These are phyloP conservation scores for Prunella vulgaris DNA, from an alignment of 257 asterid species.

Conservation along the genomic window DNA sequence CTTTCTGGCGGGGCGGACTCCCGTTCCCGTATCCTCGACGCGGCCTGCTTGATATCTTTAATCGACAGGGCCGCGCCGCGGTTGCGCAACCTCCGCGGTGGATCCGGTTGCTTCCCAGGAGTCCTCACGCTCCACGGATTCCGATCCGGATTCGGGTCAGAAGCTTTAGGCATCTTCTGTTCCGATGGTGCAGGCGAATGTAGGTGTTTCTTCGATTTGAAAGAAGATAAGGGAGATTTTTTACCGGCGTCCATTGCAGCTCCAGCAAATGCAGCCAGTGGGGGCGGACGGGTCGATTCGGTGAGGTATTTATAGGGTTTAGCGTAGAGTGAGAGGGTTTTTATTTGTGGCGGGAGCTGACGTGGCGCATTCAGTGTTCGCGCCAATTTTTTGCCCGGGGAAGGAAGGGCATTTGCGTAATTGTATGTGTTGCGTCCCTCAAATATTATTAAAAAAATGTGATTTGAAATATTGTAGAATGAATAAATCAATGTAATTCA, in stretches of 20 bases:
- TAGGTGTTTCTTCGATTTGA: slow-evolving; percentile 46
- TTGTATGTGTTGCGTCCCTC: too few relatives aligned
- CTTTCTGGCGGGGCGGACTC: slow-evolving; percentile 18
- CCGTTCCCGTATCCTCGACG: slow-evolving; percentile 43
- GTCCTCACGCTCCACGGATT: slow-evolving; percentile 46
- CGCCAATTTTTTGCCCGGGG: slow-evolving; percentile 47
- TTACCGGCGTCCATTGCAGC: slow-evolving; percentile 48
- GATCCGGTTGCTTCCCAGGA: slow-evolving; percentile 59
- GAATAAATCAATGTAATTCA: too few relatives aligned
- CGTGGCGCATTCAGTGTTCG: slow-evolving; percentile 45
- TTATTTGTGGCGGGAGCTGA: slow-evolving; percentile 52
- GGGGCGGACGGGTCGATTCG: not conserved
- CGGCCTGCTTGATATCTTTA: slow-evolving; percentile 57
- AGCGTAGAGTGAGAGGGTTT: slow-evolving; percentile 21
- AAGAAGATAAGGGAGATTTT: slow-evolving; percentile 24
- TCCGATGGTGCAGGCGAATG: slow-evolving; percentile 36
- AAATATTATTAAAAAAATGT: too few relatives aligned
- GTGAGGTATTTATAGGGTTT: slow-evolving; percentile 7
- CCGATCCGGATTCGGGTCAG: slow-evolving; percentile 30
- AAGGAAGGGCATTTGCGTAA: slow-evolving; percentile 28
- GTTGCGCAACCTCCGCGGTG: slow-evolving; percentile 48
- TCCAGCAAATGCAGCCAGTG: not conserved
- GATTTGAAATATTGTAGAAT: too few relatives aligned
- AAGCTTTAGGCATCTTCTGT: slow-evolving; percentile 11
- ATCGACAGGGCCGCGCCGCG: slow-evolving; percentile 51